Conservation (phyloP, 2,329 filamentous ascomycete genomes). For the Lachnellula occidentalis region DNA sequence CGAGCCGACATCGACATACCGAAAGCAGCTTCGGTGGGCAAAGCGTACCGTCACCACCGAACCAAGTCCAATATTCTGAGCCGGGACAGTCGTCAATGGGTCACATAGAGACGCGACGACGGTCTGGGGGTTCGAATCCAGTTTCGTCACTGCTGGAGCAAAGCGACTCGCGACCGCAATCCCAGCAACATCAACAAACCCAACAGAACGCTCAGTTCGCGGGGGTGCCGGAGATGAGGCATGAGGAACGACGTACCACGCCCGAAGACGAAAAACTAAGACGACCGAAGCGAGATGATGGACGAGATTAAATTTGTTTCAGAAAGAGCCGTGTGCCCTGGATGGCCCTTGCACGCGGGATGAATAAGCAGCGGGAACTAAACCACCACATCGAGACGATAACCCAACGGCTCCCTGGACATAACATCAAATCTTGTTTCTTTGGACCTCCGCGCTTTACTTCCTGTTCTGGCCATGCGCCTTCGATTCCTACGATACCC, state of each 20-base stretch:
- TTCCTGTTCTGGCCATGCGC: slow-evolving; percentile 12
- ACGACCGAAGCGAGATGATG: slow-evolving; percentile 29
- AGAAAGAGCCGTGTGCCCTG: slow-evolving; percentile 15
- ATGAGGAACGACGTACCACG: slow-evolving; percentile 24
- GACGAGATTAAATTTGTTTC: slow-evolving; percentile 30
- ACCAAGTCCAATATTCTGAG: slow-evolving; percentile 6
- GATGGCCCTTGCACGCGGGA: slow-evolving; percentile 11
- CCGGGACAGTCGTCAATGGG: slow-evolving; percentile 8
- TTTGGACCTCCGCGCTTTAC: background rate
- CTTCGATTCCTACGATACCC: slow-evolving; percentile 23
- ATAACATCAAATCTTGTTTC: slow-evolving; percentile 9
- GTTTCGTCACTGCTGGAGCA: slow-evolving; percentile 29
- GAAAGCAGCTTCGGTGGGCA: slow-evolving; percentile 25
- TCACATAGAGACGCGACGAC: slow-evolving; percentile 18
- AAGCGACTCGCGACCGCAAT: slow-evolving; percentile 22
- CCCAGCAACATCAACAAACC: slow-evolving; percentile 18
- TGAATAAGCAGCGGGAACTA: slow-evolving; percentile 10
- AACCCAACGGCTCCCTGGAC: background rate
- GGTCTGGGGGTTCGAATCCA: slow-evolving; percentile 25
- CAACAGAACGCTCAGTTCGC: slow-evolving; percentile 24
- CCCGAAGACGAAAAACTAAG: slow-evolving; percentile 22
- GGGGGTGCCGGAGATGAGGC: slow-evolving; percentile 27
- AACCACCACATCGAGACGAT: background rate
- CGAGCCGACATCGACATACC: slow-evolving; percentile 34
- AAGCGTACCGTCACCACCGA: slow-evolving; percentile 17